Evolutionary conservation across 495 filamentous ascomycete species (phyloP), one percentile per base, ranked within the genome.

Genomic region (Letharia columbiana): DNA sequence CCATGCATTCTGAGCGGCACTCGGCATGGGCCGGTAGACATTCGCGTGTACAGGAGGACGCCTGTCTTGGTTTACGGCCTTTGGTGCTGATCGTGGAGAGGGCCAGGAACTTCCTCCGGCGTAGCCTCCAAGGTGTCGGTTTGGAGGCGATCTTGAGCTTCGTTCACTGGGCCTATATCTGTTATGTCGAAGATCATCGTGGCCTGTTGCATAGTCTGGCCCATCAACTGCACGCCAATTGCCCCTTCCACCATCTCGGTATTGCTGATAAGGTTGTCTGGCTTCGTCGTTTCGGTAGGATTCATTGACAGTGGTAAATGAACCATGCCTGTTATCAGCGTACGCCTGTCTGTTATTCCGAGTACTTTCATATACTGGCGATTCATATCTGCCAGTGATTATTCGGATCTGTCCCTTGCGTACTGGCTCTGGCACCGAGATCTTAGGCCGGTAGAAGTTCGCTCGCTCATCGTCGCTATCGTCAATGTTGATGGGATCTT

Each of bases 1-100:
- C 77, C 77, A 78, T 33, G 69, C 70, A 39, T 76, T 74, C 61
- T 74, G 73, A 15, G 62, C 76, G 18, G 77, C 71, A 67, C 74
- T 77, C 17, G 76, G 76, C 71, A 77, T 69, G 18, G 77, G 77
- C 18, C 74, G 73, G 61, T 77, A 77, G 1, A 69, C 42, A 23
- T 64, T 31, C 41, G 37, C 42, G 13, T 18, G 4, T 23, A 42
- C 59, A 17, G 12, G 49, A 39, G 62, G 57, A 60, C 33, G 41
- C 33, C 41, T 47, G n/a, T 37, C 66, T 50, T 62, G 41, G 62
- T 37, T 37, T 41, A 31, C 41, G 20, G 31, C 50, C 13, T 54
- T 45, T 17, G 45, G 63, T 31, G 57, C 52, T 62, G 60, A 61
- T 59, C 52, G 28, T 35, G 31, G 12, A 12, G 40, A 54, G 9